phyloP scores from a whole-genome alignment of 78 protist genomes.

The Protostelium mycophagum region DNA sequence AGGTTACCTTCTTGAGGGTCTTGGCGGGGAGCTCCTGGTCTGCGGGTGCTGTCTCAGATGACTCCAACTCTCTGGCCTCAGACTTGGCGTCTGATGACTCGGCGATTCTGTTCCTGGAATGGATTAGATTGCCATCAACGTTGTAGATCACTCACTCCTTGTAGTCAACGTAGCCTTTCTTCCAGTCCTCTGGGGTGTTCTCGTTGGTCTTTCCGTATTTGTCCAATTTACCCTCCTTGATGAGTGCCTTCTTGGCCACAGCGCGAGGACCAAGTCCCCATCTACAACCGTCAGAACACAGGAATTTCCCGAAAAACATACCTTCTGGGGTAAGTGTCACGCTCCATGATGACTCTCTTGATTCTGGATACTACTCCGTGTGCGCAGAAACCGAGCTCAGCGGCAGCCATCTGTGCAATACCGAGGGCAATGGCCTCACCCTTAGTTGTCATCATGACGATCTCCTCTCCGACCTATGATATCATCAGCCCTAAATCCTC shows the following conservation, averaged over 20 bases:
- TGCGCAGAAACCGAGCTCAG: conserved; percentile 90
- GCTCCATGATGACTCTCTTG: conserved; percentile 99
- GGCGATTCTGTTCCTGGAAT: not conserved
- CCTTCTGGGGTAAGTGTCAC: conserved; percentile 97
- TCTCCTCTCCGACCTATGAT: conserved; percentile 94
- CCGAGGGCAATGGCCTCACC: conserved; percentile 99
- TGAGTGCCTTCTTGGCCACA: conserved; percentile 87
- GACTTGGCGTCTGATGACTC: no score
- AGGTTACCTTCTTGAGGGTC: conserved; percentile 8
- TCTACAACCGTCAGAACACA: not conserved
- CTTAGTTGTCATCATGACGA: conserved; percentile 98
- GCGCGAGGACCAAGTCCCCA: conserved; percentile 99
- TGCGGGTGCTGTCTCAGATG: not conserved
- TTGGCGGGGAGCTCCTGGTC: not conserved
- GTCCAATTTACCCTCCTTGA: conserved; percentile 95
- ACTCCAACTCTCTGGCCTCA: not conserved
- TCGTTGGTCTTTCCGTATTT: conserved; percentile 96
- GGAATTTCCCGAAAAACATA: not conserved
- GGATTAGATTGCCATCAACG: no score
- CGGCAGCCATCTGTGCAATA: conserved; percentile 97
- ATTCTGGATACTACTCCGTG: conserved; percentile 99
- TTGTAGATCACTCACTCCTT: conserved; percentile 3
- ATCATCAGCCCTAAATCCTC: conserved; percentile 67
- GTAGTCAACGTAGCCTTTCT: conserved; percentile 54
- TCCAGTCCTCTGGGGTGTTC: conserved; percentile 94